Base-by-base conservation (phyloP, 2,329 filamentous ascomycete genomes). In the Ceratocystis albifundus region DNA sequence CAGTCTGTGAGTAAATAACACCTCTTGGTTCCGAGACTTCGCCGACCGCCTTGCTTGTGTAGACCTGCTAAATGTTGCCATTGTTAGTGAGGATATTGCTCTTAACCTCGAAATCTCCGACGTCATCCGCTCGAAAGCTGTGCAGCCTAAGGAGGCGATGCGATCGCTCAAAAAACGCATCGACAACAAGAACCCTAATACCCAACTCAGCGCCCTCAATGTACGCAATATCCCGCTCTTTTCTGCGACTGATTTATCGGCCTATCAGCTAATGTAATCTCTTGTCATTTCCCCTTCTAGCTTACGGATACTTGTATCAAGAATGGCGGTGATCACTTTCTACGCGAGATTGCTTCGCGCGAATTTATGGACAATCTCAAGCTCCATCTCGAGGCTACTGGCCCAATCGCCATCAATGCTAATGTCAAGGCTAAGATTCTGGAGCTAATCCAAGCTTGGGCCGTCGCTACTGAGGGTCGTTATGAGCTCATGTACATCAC, bases 301-400 rank as follows among this genome's bases (percentile, higher is more conserved):
- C 87, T 99, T 72, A 96, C 92, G 70, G 94, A 99, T 78, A 97
- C 94, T 0, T 99, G 94, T 74, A 91, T 97, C 69, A 99, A 99
- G 79, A 99, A 99, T 80, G 94, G 94, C 68, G 94, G 94, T 71
- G 84, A 88, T 48, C 94, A 99, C 77, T 99, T 99, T 76, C 86
- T 99, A 62, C 83, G 87, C 70, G 94, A 99, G 78, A 94, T 99
- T 71, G 93, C 94, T 50, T 96, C 93, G 20, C 86, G 92, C 70
- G 94, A 99, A 78, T 99, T 97, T 73, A 95, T 99, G 88, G 94
- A 99, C 77, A 96, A 96, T 74, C 78, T 99, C 64, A 88, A 90
- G 20, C 96, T 93, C 44, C 81, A 99, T 17, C 82, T 99, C 41
- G 92, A 93, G 74, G 88, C 89, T 20, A 86, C 88, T 63, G 89